Evolutionary conservation across 371 early-diverging fungal species (phyloP).

Genomic region (Mucor sp.): DNA sequence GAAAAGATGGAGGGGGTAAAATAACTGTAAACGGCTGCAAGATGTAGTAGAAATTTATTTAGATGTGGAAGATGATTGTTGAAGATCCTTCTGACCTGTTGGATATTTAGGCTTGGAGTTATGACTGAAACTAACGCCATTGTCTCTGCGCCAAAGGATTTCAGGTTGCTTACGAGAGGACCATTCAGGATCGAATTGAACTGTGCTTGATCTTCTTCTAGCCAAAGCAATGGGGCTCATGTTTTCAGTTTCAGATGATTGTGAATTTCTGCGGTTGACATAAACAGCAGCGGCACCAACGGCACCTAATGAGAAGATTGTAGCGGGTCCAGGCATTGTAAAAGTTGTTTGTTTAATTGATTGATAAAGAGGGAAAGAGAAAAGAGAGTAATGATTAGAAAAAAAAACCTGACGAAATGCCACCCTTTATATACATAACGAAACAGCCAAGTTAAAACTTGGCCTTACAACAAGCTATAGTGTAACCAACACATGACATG

Average conservation of each 20-base stretch:
- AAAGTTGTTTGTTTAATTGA: background rate
- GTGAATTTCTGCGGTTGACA: slow-evolving; percentile 24
- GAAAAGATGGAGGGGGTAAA: slow-evolving; percentile 8
- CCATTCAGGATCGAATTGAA: slow-evolving; percentile 31
- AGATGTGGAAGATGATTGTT: slow-evolving; percentile 8
- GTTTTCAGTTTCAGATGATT: slow-evolving; percentile 10
- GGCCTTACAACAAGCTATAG: background rate
- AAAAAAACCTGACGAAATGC: background rate
- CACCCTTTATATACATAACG: background rate
- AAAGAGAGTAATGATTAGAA: background rate
- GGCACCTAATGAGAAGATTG: slow-evolving; percentile 47
- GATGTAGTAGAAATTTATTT: background rate
- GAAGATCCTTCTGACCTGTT: slow-evolving; percentile 11
- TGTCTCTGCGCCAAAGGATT: slow-evolving; percentile 43
- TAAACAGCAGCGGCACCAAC: slow-evolving; percentile 44
- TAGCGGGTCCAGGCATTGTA: slow-evolving; percentile 44
- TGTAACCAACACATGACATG: background rate
- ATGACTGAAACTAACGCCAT: slow-evolving; percentile 49
- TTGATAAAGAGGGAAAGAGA: background rate
- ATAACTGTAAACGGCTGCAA: background rate
- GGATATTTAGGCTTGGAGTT: slow-evolving; percentile 42
- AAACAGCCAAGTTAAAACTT: background rate
- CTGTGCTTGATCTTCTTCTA: slow-evolving; percentile 36
- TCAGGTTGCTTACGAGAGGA: slow-evolving; percentile 41
- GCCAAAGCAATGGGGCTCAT: slow-evolving; percentile 32